phyloP scores from a whole-genome alignment of 805 yeast genomes.

The Ogataea parapolymorpha region DNA sequence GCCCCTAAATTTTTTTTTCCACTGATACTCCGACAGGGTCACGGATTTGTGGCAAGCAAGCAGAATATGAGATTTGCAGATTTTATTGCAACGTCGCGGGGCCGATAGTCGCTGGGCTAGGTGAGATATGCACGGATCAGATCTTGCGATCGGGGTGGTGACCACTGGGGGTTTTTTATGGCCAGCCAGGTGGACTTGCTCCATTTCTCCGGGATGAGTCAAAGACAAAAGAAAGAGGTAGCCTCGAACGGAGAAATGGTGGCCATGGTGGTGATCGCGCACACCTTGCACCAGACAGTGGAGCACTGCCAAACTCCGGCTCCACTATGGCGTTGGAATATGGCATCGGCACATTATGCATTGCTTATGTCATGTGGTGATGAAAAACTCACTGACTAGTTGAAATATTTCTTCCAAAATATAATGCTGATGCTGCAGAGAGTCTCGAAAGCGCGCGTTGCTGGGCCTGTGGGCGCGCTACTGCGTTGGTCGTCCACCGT shows the following conservation, averaged over 20 bases:
- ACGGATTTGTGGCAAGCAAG: constrained; percentile 5
- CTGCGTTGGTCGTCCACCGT: constrained; percentile 14
- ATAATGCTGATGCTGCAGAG: constrained; percentile 1
- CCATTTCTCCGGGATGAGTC: constrained; percentile 12
- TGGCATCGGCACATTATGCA: too few relatives aligned
- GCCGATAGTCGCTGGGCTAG: not conserved
- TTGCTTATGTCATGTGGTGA: not conserved
- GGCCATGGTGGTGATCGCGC: not conserved
- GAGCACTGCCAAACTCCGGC: constrained; percentile 1
- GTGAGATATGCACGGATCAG: not conserved
- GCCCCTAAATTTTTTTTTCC: constrained; percentile 11
- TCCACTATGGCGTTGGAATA: not conserved
- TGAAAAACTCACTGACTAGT: not conserved
- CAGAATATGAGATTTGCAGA: not conserved
- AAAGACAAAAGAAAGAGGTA: not conserved
- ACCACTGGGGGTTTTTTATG: not conserved
- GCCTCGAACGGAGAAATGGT: constrained; percentile 6
- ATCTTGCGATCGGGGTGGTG: not conserved
- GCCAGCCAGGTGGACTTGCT: not conserved
- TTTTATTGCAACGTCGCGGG: not conserved
- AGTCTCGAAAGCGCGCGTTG: not conserved
- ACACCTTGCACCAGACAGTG: not conserved
- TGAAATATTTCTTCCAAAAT: not conserved
- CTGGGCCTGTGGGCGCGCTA: not conserved
- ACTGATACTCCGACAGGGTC: constrained; percentile 10